phyloP scores from a whole-genome alignment of 345 rosid species.

The Sisymbrium irio region DNA sequence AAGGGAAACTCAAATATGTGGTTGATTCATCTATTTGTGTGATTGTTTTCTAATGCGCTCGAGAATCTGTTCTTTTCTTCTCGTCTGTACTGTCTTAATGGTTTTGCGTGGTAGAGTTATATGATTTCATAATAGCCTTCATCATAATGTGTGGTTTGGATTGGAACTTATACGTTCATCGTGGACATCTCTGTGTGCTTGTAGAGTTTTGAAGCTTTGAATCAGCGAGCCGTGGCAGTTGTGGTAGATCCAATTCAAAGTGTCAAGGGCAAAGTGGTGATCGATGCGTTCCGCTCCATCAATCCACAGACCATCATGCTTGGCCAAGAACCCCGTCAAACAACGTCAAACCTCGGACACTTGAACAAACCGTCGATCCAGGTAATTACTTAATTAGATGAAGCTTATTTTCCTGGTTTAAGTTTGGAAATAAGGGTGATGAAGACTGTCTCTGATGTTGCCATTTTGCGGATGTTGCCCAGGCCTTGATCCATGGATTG shows the following conservation, averaged over 20 bases:
- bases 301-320: conserved; percentile 97
- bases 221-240: conserved; percentile 83
- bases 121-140: too few species aligned
- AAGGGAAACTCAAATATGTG: too few species aligned
- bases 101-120: too few species aligned
- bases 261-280: conserved; percentile 89
- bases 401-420: background rate
- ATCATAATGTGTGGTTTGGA: too few species aligned
- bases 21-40: too few species aligned
- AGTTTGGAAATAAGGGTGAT: background rate
- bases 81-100: too few species aligned
- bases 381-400: conserved; percentile 36
- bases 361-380: conserved; percentile 90
- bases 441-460: background rate
- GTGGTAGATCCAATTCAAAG: conserved; percentile 95
- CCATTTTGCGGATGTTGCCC: conserved; percentile 4
- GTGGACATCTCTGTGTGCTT: background rate
- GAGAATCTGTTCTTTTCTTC: too few species aligned
- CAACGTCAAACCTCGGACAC: conserved; percentile 91
- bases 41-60: too few species aligned
- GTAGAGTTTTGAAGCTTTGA: conserved; percentile 92
- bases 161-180: background rate
- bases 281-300: conserved; percentile 85
- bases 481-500: conserved; percentile 91
- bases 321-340: conserved; percentile 93